Base-by-base conservation (phyloP, 78 protist genomes). In the Diacronema lutheri region DNA sequence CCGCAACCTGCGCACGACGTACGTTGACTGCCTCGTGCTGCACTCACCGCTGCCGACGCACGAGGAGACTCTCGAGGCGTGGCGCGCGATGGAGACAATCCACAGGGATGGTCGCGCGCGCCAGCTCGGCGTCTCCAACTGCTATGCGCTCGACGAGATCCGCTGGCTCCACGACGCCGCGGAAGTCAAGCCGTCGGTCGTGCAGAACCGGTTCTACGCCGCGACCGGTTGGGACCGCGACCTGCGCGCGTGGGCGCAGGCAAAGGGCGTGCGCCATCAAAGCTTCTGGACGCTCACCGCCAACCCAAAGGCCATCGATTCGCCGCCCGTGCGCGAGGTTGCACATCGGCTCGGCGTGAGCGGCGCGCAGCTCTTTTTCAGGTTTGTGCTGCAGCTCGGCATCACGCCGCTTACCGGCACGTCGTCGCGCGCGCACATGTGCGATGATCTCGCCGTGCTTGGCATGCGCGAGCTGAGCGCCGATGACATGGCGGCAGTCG, bases 1-100 rank as follows among this genome's bases (percentile, higher is more conserved):
- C 69, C 16, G 5, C 58, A 86, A 86, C 78, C 44, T 86, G 46
- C 20, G 33, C 10, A 76, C 83, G 33, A 4, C 3, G 11, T 73
- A 37, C 61, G 11, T 86, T 25, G 89, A 86, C 50, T 73, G 74
- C 2, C 62, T 86, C 38, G 20, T 86, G 41, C 60, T 86, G 78
- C 89, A 86, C 65, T 46, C 66, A 26, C 78, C 77, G 25, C 31
- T 25, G 20, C 44, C 3, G 33, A 66, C 76, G 29, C 68, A n/a
- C 33, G n/a, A 14, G 11, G 50, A 44, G 19, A 66, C 74, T 20
- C 14, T 68, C 44, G 78, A 40, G 57, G 81, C 81, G 21, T 74
- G 81, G 81, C 37, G 60, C 11, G 81, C 81, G 16, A 9, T 74
- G 25, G 81, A 74, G 81, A 1, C 5, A 1, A 25, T 21, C 38